Evolutionary conservation across 2,329 filamentous ascomycete species (phyloP).

Genomic region (Fusarium palustre): DNA sequence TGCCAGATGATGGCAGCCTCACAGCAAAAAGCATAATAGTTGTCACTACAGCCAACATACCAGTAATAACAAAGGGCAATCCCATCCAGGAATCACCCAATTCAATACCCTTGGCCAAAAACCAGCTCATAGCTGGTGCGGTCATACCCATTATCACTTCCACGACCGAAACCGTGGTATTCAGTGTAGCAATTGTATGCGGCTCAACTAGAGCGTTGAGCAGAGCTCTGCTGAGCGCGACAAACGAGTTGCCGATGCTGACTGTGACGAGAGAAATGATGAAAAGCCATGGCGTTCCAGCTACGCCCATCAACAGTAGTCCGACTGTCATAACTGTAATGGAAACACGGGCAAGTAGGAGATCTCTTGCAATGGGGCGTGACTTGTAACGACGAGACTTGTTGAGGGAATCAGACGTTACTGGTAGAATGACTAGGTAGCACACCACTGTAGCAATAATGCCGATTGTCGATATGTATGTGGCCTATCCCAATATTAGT

Average conservation of each 20-base stretch:
- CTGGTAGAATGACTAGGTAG: conserved; percentile 55
- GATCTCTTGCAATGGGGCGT: conserved; percentile 54
- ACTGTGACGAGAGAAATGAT: conserved; percentile 58
- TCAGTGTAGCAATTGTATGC: conserved; percentile 65
- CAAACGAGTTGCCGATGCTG: conserved; percentile 59
- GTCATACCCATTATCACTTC: conserved; percentile 62
- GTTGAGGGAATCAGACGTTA: conserved; percentile 49
- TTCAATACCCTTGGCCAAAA: conserved; percentile 60
- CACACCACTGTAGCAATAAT: conserved; percentile 54
- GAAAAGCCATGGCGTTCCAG: conserved; percentile 52
- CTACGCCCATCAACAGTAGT: conserved; percentile 53
- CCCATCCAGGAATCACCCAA: conserved; percentile 62
- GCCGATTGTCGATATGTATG: conserved; percentile 56
- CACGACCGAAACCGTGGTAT: conserved; percentile 63
- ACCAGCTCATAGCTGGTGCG: conserved; percentile 59
- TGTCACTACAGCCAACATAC: conserved; percentile 48
- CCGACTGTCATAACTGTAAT: conserved; percentile 50
- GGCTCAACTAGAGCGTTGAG: conserved; percentile 66
- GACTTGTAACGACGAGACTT: conserved; percentile 44
- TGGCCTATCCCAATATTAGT: conserved; percentile 48
- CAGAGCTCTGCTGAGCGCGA: conserved; percentile 59
- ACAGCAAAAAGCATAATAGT: conserved; percentile 49
- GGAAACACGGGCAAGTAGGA: conserved; percentile 55
- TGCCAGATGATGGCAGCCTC: conserved; percentile 42
- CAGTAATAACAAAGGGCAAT: conserved; percentile 60